A percentile compares a stretch with the other conserved stretches of the same genome.
Conservation (phyloP, 140 eudicot genomes). For the Oenanthe javanica region DNA sequence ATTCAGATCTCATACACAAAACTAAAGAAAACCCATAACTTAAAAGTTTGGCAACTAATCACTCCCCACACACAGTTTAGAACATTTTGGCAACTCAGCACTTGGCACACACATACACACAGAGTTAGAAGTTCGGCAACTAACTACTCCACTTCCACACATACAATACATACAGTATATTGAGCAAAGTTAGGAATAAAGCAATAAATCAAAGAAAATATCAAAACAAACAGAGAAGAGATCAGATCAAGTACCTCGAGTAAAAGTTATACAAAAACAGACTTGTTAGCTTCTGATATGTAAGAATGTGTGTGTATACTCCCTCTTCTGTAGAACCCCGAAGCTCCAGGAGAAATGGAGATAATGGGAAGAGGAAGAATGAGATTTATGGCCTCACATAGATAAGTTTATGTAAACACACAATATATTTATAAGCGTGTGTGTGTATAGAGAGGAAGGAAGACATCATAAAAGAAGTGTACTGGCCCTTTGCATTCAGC, state of each 20-base stretch:
- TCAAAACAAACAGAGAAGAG: slow-evolving; percentile 18
- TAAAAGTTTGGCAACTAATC: neutral
- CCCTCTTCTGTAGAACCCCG: neutral
- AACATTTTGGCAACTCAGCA: neutral
- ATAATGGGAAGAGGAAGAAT: neutral
- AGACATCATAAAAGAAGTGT: neutral
- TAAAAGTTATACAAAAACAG: neutral
- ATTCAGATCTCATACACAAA: slow-evolving; percentile 31
- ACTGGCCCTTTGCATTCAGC: slow-evolving; percentile 1
- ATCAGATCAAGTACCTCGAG: slow-evolving; percentile 2
- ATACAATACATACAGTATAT: neutral
- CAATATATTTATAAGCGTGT: neutral
- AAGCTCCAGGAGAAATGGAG: neutral
- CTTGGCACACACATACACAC: neutral
- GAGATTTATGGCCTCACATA: slow-evolving; percentile 2
- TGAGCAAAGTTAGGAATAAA: neutral
- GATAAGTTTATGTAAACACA: neutral
- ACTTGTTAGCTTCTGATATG: neutral
- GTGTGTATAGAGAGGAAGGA: neutral
- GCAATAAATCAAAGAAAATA: neutral
- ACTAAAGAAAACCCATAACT: neutral
- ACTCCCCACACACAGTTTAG: neutral
- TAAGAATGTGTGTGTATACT: neutral
- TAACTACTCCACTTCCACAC: neutral
- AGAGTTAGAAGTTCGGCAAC: neutral